A percentile compares a stretch with the other conserved stretches of the same genome.
Conservation (phyloP, 495 filamentous ascomycete species). For the Tuber calosporum region DNA sequence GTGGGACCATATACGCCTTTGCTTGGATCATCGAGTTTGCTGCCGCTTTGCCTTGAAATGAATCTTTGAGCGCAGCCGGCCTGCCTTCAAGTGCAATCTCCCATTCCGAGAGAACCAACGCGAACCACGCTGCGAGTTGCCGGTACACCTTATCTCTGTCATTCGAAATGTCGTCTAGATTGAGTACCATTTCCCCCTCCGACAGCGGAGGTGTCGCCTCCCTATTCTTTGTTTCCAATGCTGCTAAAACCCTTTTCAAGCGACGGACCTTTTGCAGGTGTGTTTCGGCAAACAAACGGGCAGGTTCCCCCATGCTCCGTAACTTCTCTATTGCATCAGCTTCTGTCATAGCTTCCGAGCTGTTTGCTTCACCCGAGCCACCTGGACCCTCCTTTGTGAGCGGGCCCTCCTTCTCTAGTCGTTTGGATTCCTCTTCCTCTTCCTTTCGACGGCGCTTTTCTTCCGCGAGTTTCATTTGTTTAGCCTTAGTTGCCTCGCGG, state of each 20-base stretch:
- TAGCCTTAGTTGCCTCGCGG: constrained; percentile 64
- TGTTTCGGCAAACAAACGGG: constrained; percentile 73
- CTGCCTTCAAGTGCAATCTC: constrained; percentile 66
- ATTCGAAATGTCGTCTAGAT: constrained; percentile 51
- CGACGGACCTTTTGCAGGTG: constrained; percentile 60
- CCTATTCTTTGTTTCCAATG: constrained; percentile 45
- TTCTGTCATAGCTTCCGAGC: constrained; percentile 61
- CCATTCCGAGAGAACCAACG: constrained; percentile 87
- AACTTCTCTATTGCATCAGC: constrained; percentile 61
- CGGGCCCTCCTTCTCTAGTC: constrained; percentile 39
- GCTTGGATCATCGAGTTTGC: constrained; percentile 71
- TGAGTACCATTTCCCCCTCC: constrained; percentile 81
- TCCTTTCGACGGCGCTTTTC: constrained; percentile 64
- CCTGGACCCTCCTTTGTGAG: constrained; percentile 24
- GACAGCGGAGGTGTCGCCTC: constrained; percentile 58
- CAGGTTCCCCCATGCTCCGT: constrained; percentile 65
- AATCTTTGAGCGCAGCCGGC: constrained; percentile 56
- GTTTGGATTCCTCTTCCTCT: constrained; percentile 45
- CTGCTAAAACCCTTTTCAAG: constrained; percentile 55
- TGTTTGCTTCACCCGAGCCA: constrained; percentile 46
- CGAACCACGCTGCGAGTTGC: constrained; percentile 87
- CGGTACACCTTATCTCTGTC: constrained; percentile 61
- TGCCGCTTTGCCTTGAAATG: constrained; percentile 68
- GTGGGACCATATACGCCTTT: constrained; percentile 73
- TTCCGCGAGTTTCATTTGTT: constrained; percentile 70